Evolutionary conservation across 2,329 filamentous ascomycete species (phyloP).

Genomic region (Ilyonectria robusta): DNA sequence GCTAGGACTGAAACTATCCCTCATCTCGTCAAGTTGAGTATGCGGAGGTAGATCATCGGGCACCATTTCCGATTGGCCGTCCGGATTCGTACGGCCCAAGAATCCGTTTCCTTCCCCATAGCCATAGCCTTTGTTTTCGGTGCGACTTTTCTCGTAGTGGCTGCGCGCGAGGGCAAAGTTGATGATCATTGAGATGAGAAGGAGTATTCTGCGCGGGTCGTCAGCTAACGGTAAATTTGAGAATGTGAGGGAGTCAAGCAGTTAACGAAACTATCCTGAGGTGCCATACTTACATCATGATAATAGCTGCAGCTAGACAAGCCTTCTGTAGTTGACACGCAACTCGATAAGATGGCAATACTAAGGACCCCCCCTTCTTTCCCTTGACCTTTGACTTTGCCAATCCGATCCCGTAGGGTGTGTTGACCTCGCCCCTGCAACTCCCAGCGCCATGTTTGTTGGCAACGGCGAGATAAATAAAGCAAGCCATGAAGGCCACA

Average conservation of each 20-base stretch:
- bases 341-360: conserved; percentile 60
- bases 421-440: conserved; percentile 73
- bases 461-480: conserved; percentile 84
- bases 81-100: neutral
- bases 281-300: conserved; percentile 69
- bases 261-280: neutral
- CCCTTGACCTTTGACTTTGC: conserved; percentile 63
- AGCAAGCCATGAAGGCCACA: conserved; percentile 78
- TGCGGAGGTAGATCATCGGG: neutral
- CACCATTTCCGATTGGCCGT: neutral
- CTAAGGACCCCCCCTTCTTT: conserved; percentile 57
- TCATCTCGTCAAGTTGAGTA: neutral
- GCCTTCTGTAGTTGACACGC: conserved; percentile 83
- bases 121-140: neutral
- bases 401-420: conserved; percentile 76
- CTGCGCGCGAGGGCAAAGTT: neutral
- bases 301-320: conserved; percentile 81
- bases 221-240: neutral
- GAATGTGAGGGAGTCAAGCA: neutral
- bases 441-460: conserved; percentile 76
- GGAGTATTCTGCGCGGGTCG: neutral
- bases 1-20: neutral
- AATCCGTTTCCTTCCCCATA: neutral
- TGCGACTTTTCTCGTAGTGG: neutral
- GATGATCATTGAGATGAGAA: neutral